phyloP scores from a whole-genome alignment of 371 early-diverging fungal genomes.

The Lichtheimia ornata region DNA sequence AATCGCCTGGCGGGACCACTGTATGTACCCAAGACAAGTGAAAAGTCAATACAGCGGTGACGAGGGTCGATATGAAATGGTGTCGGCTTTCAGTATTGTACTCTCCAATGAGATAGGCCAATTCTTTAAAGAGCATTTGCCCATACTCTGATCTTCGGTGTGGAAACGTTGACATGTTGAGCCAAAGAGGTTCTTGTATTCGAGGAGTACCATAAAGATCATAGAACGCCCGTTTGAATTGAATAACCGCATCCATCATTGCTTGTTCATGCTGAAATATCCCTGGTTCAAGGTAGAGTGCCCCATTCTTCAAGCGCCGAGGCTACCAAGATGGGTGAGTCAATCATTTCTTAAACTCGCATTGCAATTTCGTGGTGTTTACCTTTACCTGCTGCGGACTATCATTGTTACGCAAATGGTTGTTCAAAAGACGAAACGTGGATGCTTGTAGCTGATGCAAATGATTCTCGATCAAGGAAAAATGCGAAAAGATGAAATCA shows the following conservation, averaged over 20 bases:
- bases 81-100: slow-evolving; percentile 41
- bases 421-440: slow-evolving; percentile 49
- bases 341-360: too few species aligned
- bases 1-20: slow-evolving; percentile 54
- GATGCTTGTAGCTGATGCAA: slow-evolving; percentile 62
- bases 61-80: slow-evolving; percentile 53
- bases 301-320: not conserved
- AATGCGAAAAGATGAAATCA: slow-evolving; percentile 69
- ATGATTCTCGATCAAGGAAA: slow-evolving; percentile 62
- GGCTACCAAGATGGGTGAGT: not conserved
- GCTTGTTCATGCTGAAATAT: slow-evolving; percentile 55
- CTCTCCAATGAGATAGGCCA: slow-evolving; percentile 49
- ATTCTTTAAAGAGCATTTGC: slow-evolving; percentile 50
- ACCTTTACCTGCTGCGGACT: slow-evolving; percentile 5
- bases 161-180: slow-evolving; percentile 68
- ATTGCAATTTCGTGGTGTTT: not conserved
- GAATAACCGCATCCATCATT: slow-evolving; percentile 48
- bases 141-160: slow-evolving; percentile 50
- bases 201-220: slow-evolving; percentile 61
- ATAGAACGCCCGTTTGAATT: slow-evolving; percentile 55
- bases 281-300: slow-evolving; percentile 40
- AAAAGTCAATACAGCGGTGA: slow-evolving; percentile 58
- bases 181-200: slow-evolving; percentile 68
- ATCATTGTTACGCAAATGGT: slow-evolving; percentile 32
- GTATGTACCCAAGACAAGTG: slow-evolving; percentile 71